Conservation (phyloP, 2,329 filamentous ascomycete species). For the Penicillium sp. region DNA sequence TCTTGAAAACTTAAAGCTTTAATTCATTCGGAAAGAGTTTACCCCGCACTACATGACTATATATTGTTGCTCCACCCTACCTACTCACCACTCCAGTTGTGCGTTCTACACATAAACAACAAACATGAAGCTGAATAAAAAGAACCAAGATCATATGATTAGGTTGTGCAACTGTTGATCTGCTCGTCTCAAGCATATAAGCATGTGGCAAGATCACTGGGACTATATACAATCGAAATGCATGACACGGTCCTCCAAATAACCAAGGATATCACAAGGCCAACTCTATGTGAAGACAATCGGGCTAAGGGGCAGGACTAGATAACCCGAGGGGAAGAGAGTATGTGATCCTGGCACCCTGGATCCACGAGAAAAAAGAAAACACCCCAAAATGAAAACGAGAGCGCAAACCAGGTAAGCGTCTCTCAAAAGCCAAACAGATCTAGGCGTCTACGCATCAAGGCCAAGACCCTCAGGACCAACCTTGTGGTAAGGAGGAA, state of each 20-base stretch:
- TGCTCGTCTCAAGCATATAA: conserved; percentile 6
- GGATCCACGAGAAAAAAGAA: conserved; percentile 5
- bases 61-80: not conserved
- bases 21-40: no score
- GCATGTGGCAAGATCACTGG: conserved; percentile 9
- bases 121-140: not conserved
- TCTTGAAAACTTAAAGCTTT: no score
- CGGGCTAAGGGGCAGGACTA: conserved; percentile 1
- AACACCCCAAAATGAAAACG: conserved; percentile 1
- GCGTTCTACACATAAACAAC: not conserved
- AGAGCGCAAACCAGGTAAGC: not conserved
- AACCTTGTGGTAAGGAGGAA: conserved; percentile 44
- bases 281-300: conserved; percentile 22
- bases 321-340: not conserved
- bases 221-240: conserved; percentile 28
- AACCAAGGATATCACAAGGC: conserved; percentile 12
- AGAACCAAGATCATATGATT: conserved; percentile 17
- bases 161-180: conserved; percentile 14
- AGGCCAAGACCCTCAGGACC: conserved; percentile 44
- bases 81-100: not conserved
- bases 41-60: no score
- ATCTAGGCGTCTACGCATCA: conserved; percentile 10
- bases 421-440: not conserved
- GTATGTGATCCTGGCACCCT: not conserved
- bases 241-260: conserved; percentile 12